Evolutionary conservation across 768 basidiomycete species (phyloP).

Genomic region (Tylopilus balloui): DNA sequence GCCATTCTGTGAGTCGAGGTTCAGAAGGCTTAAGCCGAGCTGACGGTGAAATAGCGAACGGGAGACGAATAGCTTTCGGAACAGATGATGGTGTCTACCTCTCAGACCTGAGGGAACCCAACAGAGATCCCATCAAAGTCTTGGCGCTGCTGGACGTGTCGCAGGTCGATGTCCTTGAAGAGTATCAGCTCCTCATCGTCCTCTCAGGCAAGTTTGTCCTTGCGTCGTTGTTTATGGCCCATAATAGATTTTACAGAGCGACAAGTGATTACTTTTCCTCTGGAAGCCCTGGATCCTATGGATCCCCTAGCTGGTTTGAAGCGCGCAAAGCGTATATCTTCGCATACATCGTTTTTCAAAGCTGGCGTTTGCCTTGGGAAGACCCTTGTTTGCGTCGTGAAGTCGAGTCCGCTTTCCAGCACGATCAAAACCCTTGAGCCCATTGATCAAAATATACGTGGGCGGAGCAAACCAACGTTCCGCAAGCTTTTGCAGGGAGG

Average conservation of each 20-base stretch:
- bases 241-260: slow-evolving; percentile 54
- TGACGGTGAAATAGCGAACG: slow-evolving; percentile 52
- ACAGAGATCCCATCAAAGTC: slow-evolving; percentile 84
- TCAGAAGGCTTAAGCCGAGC: neutral
- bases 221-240: neutral
- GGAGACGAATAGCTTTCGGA: slow-evolving; percentile 88
- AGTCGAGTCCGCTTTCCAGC: slow-evolving; percentile 89
- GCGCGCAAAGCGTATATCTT: slow-evolving; percentile 90
- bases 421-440: slow-evolving; percentile 98
- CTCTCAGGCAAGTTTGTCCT: slow-evolving; percentile 68
- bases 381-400: slow-evolving; percentile 94
- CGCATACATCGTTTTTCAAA: slow-evolving; percentile 98
- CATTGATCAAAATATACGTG: slow-evolving; percentile 81
- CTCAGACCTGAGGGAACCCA: slow-evolving; percentile 74
- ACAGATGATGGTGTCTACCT: slow-evolving; percentile 97
- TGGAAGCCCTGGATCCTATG: slow-evolving; percentile 85
- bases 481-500: slow-evolving; percentile 90
- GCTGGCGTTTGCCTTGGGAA: slow-evolving; percentile 88
- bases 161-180: slow-evolving; percentile 95
- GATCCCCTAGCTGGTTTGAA: slow-evolving; percentile 91
- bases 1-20: slow-evolving; percentile 64
- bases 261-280: slow-evolving; percentile 91
- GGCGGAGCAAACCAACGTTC: slow-evolving; percentile 85
- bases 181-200: slow-evolving; percentile 93
- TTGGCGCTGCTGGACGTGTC: slow-evolving; percentile 83